Percentiles rank a stretch among this genome's conserved stretches.
Evolutionary conservation across 495 filamentous ascomycete genomes (phyloP).

Genomic region (Xeromyces bisporus): DNA sequence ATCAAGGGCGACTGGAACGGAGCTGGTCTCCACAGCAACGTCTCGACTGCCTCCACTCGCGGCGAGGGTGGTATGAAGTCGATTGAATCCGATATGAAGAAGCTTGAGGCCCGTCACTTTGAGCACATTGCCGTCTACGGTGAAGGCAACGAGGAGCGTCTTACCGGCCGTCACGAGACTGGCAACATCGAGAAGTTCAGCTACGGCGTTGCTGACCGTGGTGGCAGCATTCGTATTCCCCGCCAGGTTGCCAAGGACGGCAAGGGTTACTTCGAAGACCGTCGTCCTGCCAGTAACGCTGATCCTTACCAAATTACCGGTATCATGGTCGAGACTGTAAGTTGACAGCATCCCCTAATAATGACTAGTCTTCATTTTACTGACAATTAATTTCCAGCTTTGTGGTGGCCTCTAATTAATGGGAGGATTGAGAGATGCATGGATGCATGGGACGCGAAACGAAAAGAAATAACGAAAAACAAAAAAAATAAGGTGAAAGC

Average conservation of each 20-base stretch:
- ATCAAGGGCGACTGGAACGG: slow-evolving; percentile 99
- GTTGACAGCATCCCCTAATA: too few relatives aligned
- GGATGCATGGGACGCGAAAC: slow-evolving; percentile 22
- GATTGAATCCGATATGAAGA: slow-evolving; percentile 75
- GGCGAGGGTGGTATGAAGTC: slow-evolving; percentile 84
- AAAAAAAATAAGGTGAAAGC: slow-evolving; percentile 10
- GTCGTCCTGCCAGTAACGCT: slow-evolving; percentile 85
- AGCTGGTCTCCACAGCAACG: slow-evolving; percentile 94
- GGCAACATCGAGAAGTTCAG: slow-evolving; percentile 84
- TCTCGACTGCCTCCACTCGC: slow-evolving; percentile 75
- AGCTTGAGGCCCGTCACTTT: slow-evolving; percentile 70
- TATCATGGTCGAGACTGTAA: slow-evolving; percentile 68
- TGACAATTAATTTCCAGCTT: slow-evolving; percentile 13
- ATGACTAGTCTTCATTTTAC: too few relatives aligned
- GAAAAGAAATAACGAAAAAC: slow-evolving; percentile 2
- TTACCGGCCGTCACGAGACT: slow-evolving; percentile 94
- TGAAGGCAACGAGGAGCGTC: slow-evolving; percentile 78
- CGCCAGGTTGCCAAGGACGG: slow-evolving; percentile 78
- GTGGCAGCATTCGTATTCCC: slow-evolving; percentile 85
- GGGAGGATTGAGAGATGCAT: too few relatives aligned
- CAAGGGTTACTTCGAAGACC: slow-evolving; percentile 97
- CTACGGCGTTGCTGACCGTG: slow-evolving; percentile 92
- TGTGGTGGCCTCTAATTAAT: slow-evolving; percentile 32
- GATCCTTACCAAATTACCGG: slow-evolving; percentile 94
- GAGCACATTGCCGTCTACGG: slow-evolving; percentile 98